phyloP scores from a whole-genome alignment of 805 yeast genomes.

The Saccharomycopsis vini region DNA sequence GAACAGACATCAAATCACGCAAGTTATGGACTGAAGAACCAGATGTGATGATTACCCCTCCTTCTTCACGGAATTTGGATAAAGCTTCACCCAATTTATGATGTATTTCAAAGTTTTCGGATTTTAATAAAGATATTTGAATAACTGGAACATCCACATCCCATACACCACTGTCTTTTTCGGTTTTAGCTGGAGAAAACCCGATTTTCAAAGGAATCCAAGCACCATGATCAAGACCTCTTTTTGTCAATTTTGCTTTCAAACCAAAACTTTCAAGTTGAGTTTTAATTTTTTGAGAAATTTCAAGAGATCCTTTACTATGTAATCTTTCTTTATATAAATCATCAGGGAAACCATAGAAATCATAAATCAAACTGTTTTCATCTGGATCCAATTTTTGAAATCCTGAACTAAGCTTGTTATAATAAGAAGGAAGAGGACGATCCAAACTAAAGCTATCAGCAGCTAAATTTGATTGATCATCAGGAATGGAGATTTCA shows the following conservation, averaged over 20 bases:
- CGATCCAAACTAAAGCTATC: neutral
- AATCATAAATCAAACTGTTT: constrained; percentile 62
- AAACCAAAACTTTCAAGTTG: constrained; percentile 37
- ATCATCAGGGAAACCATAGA: constrained; percentile 59
- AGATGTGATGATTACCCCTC: constrained; percentile 49
- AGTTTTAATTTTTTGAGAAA: constrained; percentile 38
- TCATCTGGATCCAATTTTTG: constrained; percentile 26
- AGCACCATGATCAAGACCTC: constrained; percentile 78
- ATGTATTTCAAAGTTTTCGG: constrained; percentile 35
- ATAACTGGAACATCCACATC: constrained; percentile 34
- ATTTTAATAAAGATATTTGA: constrained; percentile 40
- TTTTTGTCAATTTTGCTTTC: constrained; percentile 32
- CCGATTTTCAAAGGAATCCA: constrained; percentile 78
- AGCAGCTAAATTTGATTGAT: neutral
- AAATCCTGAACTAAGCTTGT: constrained; percentile 3
- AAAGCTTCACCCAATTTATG: constrained; percentile 50
- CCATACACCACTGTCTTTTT: constrained; percentile 20
- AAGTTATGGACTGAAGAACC: constrained; percentile 81
- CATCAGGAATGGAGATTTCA: constrained; percentile 41
- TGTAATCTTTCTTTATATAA: constrained; percentile 59
- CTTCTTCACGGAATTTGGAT: constrained; percentile 40
- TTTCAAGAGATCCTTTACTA: constrained; percentile 32
- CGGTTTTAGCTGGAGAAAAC: constrained; percentile 34
- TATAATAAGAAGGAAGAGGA: neutral
- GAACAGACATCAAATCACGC: constrained; percentile 37